Base-by-base conservation (phyloP, 2,329 filamentous ascomycete genomes). In the Colletotrichum sp. region DNA sequence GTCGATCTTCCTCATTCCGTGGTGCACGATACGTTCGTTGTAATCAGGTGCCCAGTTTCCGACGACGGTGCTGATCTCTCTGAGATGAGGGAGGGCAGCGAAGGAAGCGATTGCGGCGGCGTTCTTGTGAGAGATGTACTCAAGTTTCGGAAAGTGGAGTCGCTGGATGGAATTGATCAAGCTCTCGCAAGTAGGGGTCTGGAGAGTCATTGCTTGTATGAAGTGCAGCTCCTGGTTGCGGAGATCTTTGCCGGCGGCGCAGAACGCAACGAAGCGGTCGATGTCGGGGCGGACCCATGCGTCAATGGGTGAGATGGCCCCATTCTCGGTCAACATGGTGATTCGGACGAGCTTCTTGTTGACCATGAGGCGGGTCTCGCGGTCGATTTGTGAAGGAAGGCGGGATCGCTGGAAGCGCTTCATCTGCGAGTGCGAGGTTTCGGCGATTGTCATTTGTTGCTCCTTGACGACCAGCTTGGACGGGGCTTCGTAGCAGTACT, bases 21-120 rank as follows among this genome's bases (percentile, higher is more conserved):
- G 13, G 57, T 60, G 57, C 8, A 32, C 57, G 57, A 60, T 60
- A 18, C 57, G 1, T n/a, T 32, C 24, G 28, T 4, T 30, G 18
- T 0, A 2, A 30, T 60, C 26, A n/a, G 57, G 28, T 16, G 16
- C 21, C 24, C 2, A 60, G 3, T 60, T 7, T 32, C 5, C 10
- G 1, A 60, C 26, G 0, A 16, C 7, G 0, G 26, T 8, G 57
- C 5, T 32, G 24, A 32, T 32, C 8, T 60, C 5, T 60, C 0
- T 4, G 57, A 60, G 57, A 12, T 60, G 16, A 12, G 57, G 57
- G 2, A 60, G 6, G 18, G 9, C 1, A 2, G 57, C 57, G 57
- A 60, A 30, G 26, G 24, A 6, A 28, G 21, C 5, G 57, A 60
- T 4, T 3, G 9, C 26, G 32, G 30, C 30, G 30, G 30, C 10